Evolutionary conservation across 495 filamentous ascomycete genomes (phyloP).

Genomic region (Elaphomyces granulatus): DNA sequence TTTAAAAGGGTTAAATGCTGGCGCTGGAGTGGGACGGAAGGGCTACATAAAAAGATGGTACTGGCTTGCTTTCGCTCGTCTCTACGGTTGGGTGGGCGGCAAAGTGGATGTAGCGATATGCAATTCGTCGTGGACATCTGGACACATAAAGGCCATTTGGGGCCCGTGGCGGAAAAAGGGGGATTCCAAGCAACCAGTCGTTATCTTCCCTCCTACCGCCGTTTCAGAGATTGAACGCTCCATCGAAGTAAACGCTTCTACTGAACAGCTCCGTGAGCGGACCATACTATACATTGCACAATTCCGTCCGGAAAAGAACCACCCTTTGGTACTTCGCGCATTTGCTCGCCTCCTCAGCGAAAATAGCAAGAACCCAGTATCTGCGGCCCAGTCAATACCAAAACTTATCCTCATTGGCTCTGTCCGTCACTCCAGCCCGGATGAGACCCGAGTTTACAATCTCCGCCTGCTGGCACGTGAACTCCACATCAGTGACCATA

Average conservation of each 20-base stretch:
- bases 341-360: conserved; percentile 57
- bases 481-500: conserved; percentile 64
- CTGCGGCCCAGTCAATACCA: conserved; percentile 12
- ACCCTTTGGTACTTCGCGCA: conserved; percentile 64
- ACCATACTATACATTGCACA: conserved; percentile 86
- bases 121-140: conserved; percentile 87
- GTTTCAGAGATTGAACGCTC: conserved; percentile 64
- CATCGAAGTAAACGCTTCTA: conserved; percentile 51
- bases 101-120: conserved; percentile 89
- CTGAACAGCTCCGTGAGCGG: conserved; percentile 50
- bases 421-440: conserved; percentile 62
- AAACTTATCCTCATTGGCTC: conserved; percentile 74
- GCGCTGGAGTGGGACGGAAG: conserved; percentile 51
- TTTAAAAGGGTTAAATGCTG: conserved; percentile 70
- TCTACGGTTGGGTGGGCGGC: conserved; percentile 70
- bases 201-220: conserved; percentile 85
- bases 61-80: conserved; percentile 68
- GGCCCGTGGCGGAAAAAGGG: conserved; percentile 33
- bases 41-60: conserved; percentile 61
- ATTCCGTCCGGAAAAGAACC: conserved; percentile 95
- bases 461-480: conserved; percentile 80
- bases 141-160: conserved; percentile 73
- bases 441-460: conserved; percentile 81
- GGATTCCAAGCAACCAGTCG: conserved; percentile 31
- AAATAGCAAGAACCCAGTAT: conserved; percentile 33